Percentiles rank a stretch among this genome's conserved stretches.
phyloP scores from a whole-genome alignment of 345 rosid species.

The Xanthoceras sorbifolium region DNA sequence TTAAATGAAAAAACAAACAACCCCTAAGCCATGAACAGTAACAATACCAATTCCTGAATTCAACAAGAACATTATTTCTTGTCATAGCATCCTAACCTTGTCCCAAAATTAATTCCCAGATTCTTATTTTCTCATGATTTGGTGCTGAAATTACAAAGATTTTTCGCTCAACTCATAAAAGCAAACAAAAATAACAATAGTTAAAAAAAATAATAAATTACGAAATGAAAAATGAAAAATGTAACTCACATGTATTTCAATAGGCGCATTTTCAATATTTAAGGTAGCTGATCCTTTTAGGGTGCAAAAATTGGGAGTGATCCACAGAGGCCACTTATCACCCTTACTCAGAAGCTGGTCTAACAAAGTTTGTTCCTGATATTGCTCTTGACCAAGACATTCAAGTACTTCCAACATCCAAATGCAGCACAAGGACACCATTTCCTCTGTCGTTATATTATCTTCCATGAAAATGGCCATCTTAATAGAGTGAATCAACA shows the following conservation, averaged over 20 bases:
- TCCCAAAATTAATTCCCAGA: not conserved
- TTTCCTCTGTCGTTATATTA: constrained; percentile 39
- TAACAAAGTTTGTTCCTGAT: constrained; percentile 61
- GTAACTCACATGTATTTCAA: constrained; percentile 41
- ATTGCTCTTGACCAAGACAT: constrained; percentile 52
- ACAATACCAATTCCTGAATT: not conserved
- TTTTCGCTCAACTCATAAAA: not conserved
- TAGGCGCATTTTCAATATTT: constrained; percentile 16
- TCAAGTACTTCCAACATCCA: constrained; percentile 68
- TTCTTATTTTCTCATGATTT: not conserved
- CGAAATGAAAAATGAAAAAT: not conserved
- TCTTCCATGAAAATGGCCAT: constrained; percentile 60
- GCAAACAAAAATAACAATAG: not conserved
- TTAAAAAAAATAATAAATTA: not conserved
- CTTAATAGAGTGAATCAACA: constrained; percentile 55
- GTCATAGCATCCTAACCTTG: not conserved
- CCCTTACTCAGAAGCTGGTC: constrained; percentile 65
- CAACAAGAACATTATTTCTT: not conserved
- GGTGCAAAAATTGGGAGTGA: constrained; percentile 45
- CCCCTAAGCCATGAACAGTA: not conserved
- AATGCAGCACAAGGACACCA: constrained; percentile 57
- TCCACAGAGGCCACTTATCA: constrained; percentile 84
- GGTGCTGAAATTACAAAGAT: constrained; percentile 6
- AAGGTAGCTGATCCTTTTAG: constrained; percentile 20
- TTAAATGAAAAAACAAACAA: no score